Percentiles rank a stretch among this genome's conserved stretches.
phyloP scores from a whole-genome alignment of 176 grass and related monocot species.

The Metroxylon sagu region DNA sequence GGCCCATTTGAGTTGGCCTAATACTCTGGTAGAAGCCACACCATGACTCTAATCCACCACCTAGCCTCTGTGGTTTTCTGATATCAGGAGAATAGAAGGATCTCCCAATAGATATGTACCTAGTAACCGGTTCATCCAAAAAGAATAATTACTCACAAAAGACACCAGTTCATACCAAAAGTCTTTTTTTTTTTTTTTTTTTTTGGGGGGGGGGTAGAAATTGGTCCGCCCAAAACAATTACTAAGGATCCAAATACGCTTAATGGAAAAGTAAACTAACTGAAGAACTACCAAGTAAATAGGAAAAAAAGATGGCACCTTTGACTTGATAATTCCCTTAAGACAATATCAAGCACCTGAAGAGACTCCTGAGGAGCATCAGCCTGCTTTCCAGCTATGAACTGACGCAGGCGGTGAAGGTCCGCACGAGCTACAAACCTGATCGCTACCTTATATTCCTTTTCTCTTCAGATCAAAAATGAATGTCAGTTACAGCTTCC shows the following conservation, averaged over 20 bases:
- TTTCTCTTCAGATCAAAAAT: constrained; percentile 18
- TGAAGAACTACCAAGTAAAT: too few relatives aligned
- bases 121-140: neutral
- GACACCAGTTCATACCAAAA: too few relatives aligned
- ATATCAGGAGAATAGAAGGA: constrained; percentile 59
- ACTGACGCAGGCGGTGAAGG: constrained; percentile 31
- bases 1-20: constrained; percentile 49
- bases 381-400: constrained; percentile 23
- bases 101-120: constrained; percentile 38
- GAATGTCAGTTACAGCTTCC: neutral
- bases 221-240: neutral
- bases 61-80: neutral
- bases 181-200: too few relatives aligned
- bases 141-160: neutral
- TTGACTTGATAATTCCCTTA: constrained; percentile 33
- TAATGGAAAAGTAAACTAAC: too few relatives aligned
- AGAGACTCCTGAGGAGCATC: constrained; percentile 37
- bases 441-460: constrained; percentile 38
- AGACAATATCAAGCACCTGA: constrained; percentile 44
- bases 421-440: constrained; percentile 22
- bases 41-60: constrained; percentile 39
- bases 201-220: too few relatives aligned
- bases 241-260: too few relatives aligned
- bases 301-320: neutral
- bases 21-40: constrained; percentile 76